Evolutionary conservation across 305 asterid genomes (phyloP).

Genomic region (Plantago coronopus): DNA sequence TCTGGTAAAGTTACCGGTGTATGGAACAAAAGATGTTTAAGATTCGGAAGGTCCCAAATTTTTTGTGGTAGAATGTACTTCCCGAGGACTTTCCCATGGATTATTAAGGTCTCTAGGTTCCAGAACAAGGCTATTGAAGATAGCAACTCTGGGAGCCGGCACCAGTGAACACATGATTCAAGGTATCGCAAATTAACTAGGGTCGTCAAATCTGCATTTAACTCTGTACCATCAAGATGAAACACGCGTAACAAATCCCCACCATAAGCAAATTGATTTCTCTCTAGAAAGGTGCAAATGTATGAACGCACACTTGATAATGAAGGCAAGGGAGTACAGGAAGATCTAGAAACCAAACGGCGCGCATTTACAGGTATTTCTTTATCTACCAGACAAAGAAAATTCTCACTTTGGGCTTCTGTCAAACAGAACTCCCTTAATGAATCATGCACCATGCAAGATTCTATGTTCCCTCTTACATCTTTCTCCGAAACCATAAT

Average conservation of each 20-base stretch:
- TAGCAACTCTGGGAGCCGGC: no score
- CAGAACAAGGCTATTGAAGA: constrained; percentile 4
- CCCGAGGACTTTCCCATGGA: not conserved
- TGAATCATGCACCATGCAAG: constrained; percentile 7
- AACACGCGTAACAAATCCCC: no score
- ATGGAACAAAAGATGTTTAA: constrained; percentile 7
- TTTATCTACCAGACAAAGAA: not conserved
- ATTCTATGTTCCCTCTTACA: not conserved
- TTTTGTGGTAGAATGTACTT: not conserved
- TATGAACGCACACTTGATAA: not conserved
- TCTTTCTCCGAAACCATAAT: not conserved
- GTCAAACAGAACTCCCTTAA: constrained; percentile 1
- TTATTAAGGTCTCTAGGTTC: constrained; percentile 21
- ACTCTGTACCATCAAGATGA: no score
- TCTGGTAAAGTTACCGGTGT: not conserved
- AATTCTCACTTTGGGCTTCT: constrained; percentile 19
- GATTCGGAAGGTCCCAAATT: constrained; percentile 13
- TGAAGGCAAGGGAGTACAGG: no score
- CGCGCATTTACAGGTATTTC: no score
- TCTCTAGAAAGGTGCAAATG: not conserved
- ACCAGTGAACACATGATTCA: not conserved
- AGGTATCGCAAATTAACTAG: constrained; percentile 22
- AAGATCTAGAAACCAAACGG: not conserved
- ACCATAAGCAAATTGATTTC: not conserved
- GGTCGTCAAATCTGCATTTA: not conserved